phyloP scores from a whole-genome alignment of 352 stramenopile species.

The Pythium diclinum region DNA sequence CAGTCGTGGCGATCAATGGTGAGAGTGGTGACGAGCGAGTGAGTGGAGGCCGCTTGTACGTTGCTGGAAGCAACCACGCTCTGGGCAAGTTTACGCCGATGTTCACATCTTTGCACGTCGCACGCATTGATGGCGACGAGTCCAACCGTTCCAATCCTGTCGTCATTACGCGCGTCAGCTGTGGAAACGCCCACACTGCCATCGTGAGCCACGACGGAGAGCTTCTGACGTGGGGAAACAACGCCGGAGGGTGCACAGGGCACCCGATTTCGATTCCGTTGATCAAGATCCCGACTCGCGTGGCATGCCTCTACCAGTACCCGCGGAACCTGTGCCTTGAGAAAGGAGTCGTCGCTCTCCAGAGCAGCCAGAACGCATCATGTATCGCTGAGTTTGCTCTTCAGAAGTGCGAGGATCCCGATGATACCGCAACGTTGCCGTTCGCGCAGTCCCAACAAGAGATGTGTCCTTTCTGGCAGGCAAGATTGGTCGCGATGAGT shows the following conservation, averaged over 20 bases:
- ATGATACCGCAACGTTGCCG: slow-evolving; percentile 8
- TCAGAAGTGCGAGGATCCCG: slow-evolving; percentile 11
- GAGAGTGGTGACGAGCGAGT: slow-evolving; percentile 3
- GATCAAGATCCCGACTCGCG: slow-evolving; percentile 41
- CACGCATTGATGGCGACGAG: neutral
- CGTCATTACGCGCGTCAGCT: slow-evolving; percentile 46
- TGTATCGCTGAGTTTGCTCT: slow-evolving; percentile 48
- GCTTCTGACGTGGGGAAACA: slow-evolving; percentile 75
- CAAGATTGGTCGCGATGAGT: slow-evolving; percentile 32
- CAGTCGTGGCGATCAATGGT: slow-evolving; percentile 12
- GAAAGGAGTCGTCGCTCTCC: slow-evolving; percentile 28
- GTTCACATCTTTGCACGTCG: slow-evolving; percentile 40
- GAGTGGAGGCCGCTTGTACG: slow-evolving; percentile 44
- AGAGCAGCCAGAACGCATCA: slow-evolving; percentile 68
- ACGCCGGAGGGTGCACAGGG: slow-evolving; percentile 59
- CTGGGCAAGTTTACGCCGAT: slow-evolving; percentile 57
- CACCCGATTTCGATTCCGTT: slow-evolving; percentile 37
- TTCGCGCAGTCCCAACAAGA: slow-evolving; percentile 72
- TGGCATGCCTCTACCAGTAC: slow-evolving; percentile 59
- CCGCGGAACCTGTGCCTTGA: slow-evolving; percentile 51
- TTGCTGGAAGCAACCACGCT: slow-evolving; percentile 64
- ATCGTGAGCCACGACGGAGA: slow-evolving; percentile 61
- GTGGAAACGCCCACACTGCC: slow-evolving; percentile 63
- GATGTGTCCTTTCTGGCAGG: slow-evolving; percentile 76
- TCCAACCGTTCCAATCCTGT: slow-evolving; percentile 7